Conservation (phyloP, 2,329 filamentous ascomycete genomes). For the Blastomyces percursus region DNA sequence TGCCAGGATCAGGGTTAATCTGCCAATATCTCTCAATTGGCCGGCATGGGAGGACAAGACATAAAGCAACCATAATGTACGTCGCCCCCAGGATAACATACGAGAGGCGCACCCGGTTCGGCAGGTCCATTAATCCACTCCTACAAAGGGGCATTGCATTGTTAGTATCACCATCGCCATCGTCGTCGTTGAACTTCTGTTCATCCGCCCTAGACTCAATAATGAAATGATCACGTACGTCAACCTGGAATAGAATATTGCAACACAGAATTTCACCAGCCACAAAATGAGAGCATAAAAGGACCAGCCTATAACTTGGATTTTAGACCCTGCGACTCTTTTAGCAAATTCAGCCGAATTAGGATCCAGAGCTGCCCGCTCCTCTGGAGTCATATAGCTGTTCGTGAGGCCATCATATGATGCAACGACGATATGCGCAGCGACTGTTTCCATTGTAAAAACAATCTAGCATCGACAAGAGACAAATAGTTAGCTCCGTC, state of each 20-base stretch:
- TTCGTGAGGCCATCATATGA: slow-evolving; percentile 45
- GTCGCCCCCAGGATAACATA: slow-evolving; percentile 41
- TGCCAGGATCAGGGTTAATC: slow-evolving; percentile 46
- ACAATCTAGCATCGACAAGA: slow-evolving; percentile 32
- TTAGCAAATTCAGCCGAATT: slow-evolving; percentile 37
- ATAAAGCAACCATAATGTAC: slow-evolving; percentile 40
- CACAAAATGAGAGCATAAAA: slow-evolving; percentile 44
- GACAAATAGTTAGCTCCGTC: neutral
- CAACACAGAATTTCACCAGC: slow-evolving; percentile 45
- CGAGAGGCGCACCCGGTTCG: slow-evolving; percentile 40
- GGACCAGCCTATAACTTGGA: slow-evolving; percentile 45
- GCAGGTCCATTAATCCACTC: slow-evolving; percentile 31
- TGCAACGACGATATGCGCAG: slow-evolving; percentile 41
- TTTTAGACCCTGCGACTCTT: slow-evolving; percentile 45
- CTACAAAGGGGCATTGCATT: slow-evolving; percentile 18
- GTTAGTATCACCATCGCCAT: neutral
- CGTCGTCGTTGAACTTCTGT: neutral
- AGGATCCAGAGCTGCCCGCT: slow-evolving; percentile 38
- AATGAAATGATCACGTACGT: slow-evolving; percentile 26
- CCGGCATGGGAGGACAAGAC: slow-evolving; percentile 42
- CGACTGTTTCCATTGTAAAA: slow-evolving; percentile 41
- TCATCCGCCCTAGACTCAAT: neutral
- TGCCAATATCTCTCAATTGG: slow-evolving; percentile 48
- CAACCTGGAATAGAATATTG: slow-evolving; percentile 46
- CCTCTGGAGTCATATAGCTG: slow-evolving; percentile 44